A percentile compares a stretch with the other conserved stretches of the same genome.
Evolutionary conservation across 768 basidiomycete species (phyloP).

Genomic region (Mycena kentingensis): DNA sequence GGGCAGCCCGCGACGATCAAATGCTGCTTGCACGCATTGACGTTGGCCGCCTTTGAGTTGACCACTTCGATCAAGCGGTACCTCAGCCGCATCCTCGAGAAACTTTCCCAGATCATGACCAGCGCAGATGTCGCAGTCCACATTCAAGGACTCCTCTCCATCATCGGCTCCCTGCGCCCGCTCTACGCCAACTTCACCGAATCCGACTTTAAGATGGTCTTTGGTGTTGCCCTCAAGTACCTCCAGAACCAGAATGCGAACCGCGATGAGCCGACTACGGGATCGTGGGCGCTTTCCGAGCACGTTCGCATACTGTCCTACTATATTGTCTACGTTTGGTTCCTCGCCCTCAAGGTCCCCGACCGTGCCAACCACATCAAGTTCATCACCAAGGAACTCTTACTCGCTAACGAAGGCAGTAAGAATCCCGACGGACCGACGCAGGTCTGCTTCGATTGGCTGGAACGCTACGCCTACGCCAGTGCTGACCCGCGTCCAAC

Average conservation of each 20-base stretch:
- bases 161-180: constrained; percentile 77
- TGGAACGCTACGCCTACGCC: constrained; percentile 91
- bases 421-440: constrained; percentile 81
- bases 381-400: constrained; percentile 83
- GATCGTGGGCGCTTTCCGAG: constrained; percentile 87
- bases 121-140: constrained; percentile 93
- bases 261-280: constrained; percentile 48
- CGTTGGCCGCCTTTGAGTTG: constrained; percentile 86
- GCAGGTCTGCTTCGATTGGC: constrained; percentile 97
- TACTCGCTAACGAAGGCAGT: constrained; percentile 81
- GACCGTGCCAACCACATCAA: constrained; percentile 81
- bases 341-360: constrained; percentile 79
- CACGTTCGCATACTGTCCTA: constrained; percentile 90
- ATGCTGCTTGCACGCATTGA: constrained; percentile 86
- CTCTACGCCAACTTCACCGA: constrained; percentile 92
- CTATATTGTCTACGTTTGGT: constrained; percentile 93
- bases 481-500: constrained; percentile 92
- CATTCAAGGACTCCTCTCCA: constrained; percentile 87
- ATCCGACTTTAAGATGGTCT: constrained; percentile 88
- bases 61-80: constrained; percentile 78
- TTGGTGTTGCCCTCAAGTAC: constrained; percentile 92
- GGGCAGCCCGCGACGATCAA: constrained; percentile 78
- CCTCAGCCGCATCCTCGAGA: constrained; percentile 79
- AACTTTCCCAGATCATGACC: constrained; percentile 92
- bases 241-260: constrained; percentile 83